A percentile compares a stretch with the other conserved stretches of the same genome.
Conservation (phyloP, 2,329 filamentous ascomycete genomes). For the Aureobasidium zeae region DNA sequence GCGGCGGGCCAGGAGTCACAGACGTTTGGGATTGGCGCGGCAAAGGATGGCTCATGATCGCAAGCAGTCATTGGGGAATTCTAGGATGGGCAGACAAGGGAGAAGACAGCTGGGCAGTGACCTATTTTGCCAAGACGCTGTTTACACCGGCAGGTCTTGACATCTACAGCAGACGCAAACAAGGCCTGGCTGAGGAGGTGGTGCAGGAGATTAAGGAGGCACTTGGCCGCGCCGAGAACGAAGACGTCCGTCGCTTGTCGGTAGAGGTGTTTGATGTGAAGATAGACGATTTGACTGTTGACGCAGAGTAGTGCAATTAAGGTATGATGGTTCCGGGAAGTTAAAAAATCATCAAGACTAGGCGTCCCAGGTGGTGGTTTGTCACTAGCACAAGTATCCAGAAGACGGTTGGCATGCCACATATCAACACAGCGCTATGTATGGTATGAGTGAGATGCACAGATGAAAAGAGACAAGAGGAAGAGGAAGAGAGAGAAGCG, state of each 20-base stretch:
- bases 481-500: background rate
- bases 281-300: no score
- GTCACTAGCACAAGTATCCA: no score
- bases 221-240: slow-evolving; percentile 43
- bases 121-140: slow-evolving; percentile 72
- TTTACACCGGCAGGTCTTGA: slow-evolving; percentile 79
- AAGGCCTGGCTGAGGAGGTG: slow-evolving; percentile 51
- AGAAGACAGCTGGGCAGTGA: slow-evolving; percentile 56
- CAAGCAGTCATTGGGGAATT: slow-evolving; percentile 70
- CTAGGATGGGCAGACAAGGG: slow-evolving; percentile 60
- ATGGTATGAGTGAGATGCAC: background rate
- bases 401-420: no score
- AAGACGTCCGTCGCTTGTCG: slow-evolving; percentile 46
- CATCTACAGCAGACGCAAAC: slow-evolving; percentile 57
- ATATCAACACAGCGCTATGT: no score
- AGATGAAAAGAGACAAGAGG: background rate
- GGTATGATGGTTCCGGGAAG: no score
- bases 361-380: no score
- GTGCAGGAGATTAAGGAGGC: slow-evolving; percentile 48
- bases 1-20: slow-evolving; percentile 24
- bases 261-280: slow-evolving; percentile 40
- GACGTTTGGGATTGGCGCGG: slow-evolving; percentile 67
- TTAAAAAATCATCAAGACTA: no score
- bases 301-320: no score
- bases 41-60: slow-evolving; percentile 63